Evolutionary conservation across 345 rosid species (phyloP), one percentile per base, ranked within the genome.

Genomic region (Camelina hispida): DNA sequence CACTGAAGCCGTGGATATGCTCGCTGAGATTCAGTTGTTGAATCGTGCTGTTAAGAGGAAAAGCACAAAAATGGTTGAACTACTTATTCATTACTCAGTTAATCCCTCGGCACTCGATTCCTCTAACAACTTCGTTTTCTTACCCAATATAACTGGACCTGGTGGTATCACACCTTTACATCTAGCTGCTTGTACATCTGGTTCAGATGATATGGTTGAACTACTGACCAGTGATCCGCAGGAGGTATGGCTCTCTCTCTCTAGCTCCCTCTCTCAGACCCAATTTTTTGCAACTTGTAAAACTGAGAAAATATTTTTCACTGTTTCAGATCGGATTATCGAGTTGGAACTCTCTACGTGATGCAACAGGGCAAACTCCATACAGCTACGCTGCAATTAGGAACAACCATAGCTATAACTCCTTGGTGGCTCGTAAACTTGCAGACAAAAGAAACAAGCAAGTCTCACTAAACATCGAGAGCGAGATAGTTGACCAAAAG

Each of bases 151-250:
- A 66, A 80, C 52, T 15, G 95, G 97, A 32, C 87, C 97, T 23
- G 95, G 91, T 48, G 93, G 90, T 60, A 81, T 90, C 77, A 85
- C 98, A 28, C 93, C 98, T 40, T 78, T 93, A 30, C 98, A 93
- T 82, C 80, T 90, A 83, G 95, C 95, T 78, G 97, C 98, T 57
- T 84, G 86, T 79, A 87, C 88, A 34, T 81, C 88, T 1, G 86
- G 80, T 68, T 87, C 95, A 62, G 86, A 79, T 9, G 89, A 81
- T 77, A 73, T 89, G 61, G 66, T 93, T 38, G 89, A 93, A 79
- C 83, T 86, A 65, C 83, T 93, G 78, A 93, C 97, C 62, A 89
- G 86, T 84, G 98, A 93, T 66, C 93, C 97, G 12, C 88, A 81
- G 25, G 87, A 89, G 95, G 98, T 93, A 86, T 59, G n/a, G 5